phyloP scores from a whole-genome alignment of 768 basidiomycete species.

The Tricholomella constricta region DNA sequence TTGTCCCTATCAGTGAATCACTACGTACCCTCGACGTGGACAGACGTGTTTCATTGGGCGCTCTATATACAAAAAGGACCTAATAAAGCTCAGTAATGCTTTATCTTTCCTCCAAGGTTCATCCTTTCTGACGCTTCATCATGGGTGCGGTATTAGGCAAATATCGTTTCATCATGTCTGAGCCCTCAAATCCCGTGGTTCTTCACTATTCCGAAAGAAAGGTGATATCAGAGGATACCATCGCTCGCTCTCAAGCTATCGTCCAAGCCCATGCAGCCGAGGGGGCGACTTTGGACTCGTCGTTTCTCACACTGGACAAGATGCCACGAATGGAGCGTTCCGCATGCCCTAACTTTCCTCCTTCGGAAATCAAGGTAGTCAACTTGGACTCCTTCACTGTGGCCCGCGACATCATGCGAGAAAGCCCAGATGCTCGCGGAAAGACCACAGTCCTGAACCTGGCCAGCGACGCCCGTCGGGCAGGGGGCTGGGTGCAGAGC shows the following conservation, averaged over 20 bases:
- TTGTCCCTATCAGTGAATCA: not conserved
- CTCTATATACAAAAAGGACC: too few species aligned
- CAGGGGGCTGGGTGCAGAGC: constrained; percentile 33
- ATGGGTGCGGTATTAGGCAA: not conserved
- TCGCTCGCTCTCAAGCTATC: constrained; percentile 27
- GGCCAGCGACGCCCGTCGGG: constrained; percentile 36
- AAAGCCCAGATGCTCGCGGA: constrained; percentile 23
- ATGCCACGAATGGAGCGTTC: constrained; percentile 25
- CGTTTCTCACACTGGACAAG: constrained; percentile 27
- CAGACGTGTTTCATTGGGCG: not conserved
- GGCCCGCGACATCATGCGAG: constrained; percentile 33
- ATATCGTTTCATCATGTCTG: not conserved
- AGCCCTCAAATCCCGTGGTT: not conserved
- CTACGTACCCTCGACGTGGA: not conserved
- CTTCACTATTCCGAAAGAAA: not conserved
- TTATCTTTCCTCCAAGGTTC: not conserved
- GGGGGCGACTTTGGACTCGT: constrained; percentile 33
- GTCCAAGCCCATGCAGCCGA: constrained; percentile 25
- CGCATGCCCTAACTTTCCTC: constrained; percentile 14
- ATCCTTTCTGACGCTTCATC: not conserved
- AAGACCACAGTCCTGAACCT: constrained; percentile 41
- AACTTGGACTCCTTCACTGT: constrained; percentile 40
- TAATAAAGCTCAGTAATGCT: not conserved
- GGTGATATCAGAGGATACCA: constrained; percentile 28
- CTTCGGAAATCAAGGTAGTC: constrained; percentile 26